phyloP scores from a whole-genome alignment of 2,329 filamentous ascomycete species.

The Gaeumannomyces sp. region DNA sequence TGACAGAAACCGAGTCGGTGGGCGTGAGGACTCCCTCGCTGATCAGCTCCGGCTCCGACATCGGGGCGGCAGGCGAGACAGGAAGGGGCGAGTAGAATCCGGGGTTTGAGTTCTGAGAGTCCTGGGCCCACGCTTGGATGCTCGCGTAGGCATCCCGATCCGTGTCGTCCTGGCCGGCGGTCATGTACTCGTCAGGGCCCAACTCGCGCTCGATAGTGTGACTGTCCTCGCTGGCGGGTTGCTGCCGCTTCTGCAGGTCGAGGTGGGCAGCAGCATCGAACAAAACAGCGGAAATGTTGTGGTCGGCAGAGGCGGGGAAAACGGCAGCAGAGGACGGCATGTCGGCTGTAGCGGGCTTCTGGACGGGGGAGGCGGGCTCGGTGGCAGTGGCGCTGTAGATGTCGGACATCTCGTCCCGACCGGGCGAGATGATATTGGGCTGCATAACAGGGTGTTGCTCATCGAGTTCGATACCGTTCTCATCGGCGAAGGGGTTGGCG shows the following conservation, averaged over 20 bases:
- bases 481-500: conserved; percentile 55
- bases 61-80: conserved; percentile 39
- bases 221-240: conserved; percentile 1
- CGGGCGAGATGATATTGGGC: conserved; percentile 33
- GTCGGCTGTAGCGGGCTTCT: background rate
- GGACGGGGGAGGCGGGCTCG: conserved; percentile 27
- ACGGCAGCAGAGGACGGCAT: conserved; percentile 3
- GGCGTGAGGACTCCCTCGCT: conserved; percentile 52
- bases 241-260: background rate
- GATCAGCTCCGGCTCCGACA: conserved; percentile 46
- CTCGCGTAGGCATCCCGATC: conserved; percentile 48
- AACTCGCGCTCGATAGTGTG: conserved; percentile 31
- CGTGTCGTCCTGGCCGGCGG: conserved; percentile 40
- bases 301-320: conserved; percentile 15
- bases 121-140: conserved; percentile 60
- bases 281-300: conserved; percentile 14
- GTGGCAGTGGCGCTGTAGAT: conserved; percentile 42
- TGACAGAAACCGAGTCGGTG: conserved; percentile 50
- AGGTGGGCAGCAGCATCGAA: conserved; percentile 16
- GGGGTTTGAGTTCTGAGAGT: conserved; percentile 31
- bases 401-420: conserved; percentile 42
- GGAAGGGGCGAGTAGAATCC: conserved; percentile 58
- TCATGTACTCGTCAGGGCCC: conserved; percentile 44
- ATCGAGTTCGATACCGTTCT: conserved; percentile 44
- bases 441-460: conserved; percentile 38